These are phyloP conservation scores for Penicillium occitanis DNA, from an alignment of 2,329 filamentous ascomycete species.

Conservation along the genomic window DNA sequence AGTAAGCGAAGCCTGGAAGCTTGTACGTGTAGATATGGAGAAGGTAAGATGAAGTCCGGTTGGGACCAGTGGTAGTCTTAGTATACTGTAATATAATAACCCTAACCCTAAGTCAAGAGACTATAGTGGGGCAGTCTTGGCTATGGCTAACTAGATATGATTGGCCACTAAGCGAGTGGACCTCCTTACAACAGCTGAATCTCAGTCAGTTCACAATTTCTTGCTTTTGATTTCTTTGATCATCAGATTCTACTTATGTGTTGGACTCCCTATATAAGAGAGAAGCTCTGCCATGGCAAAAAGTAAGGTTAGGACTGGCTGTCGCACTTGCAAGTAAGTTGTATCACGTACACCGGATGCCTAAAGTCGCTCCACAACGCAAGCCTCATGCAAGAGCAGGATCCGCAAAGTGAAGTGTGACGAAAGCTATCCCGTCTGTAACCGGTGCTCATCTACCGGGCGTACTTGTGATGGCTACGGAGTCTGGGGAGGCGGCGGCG, in stretches of 20 bases:
- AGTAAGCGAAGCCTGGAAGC: too few relatives aligned
- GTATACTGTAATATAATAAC: neutral
- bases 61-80: neutral
- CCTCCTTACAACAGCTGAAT: too few relatives aligned
- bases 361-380: neutral
- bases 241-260: neutral
- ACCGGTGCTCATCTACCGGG: constrained; percentile 14
- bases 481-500: constrained; percentile 14
- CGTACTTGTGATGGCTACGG: constrained; percentile 20
- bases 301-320: constrained; percentile 15
- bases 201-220: neutral
- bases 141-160: neutral
- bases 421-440: constrained; percentile 12
- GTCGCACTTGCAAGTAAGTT: constrained; percentile 20
- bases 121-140: neutral
- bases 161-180: neutral
- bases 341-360: too few relatives aligned
- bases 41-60: too few relatives aligned
- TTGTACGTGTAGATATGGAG: too few relatives aligned
- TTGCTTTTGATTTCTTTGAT: neutral
- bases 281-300: neutral
- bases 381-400: constrained; percentile 1
- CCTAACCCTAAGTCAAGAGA: neutral
- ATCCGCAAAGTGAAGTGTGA: constrained; percentile 19
- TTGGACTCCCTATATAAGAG: too few relatives aligned